phyloP scores from a whole-genome alignment of 73 alveolate species.

The Breviolum minutum region DNA sequence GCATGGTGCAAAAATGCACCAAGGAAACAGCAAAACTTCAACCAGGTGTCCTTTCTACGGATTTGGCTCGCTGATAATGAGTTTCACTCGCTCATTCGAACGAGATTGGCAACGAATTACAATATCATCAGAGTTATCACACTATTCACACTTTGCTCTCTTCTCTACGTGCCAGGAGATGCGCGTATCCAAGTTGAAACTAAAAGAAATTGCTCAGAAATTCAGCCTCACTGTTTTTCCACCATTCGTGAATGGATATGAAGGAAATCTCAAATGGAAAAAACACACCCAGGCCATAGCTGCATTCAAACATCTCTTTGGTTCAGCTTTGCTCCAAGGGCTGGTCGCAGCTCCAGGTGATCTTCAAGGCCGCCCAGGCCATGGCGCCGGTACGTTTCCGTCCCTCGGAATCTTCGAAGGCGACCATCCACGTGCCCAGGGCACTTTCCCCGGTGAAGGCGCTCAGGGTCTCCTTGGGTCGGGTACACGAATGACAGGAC shows the following conservation, averaged over 20 bases:
- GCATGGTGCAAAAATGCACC: no score
- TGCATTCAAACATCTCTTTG: neutral
- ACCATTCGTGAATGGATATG: no score
- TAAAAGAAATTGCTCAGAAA: no score
- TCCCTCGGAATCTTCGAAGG: neutral
- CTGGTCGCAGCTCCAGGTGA: constrained; percentile 18
- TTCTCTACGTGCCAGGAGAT: no score
- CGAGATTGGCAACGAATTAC: neutral
- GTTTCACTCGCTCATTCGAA: neutral
- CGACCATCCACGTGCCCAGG: constrained; percentile 22
- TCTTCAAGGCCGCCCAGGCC: constrained; percentile 32
- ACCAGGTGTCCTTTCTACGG: no score
- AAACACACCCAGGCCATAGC: neutral
- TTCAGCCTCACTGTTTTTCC: no score
- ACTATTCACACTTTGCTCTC: no score
- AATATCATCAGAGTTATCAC: neutral
- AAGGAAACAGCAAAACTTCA: no score
- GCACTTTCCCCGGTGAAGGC: constrained; percentile 16
- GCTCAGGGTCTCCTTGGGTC: constrained; percentile 10
- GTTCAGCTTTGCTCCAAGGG: neutral
- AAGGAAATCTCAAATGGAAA: no score
- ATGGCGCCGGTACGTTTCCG: neutral
- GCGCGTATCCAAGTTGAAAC: no score
- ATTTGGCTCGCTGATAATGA: neutral
- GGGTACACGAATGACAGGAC: neutral